Percentiles rank a stretch among this genome's conserved stretches.
These are phyloP conservation scores for Hygrophila difformis DNA, from an alignment of 257 asterid genomes.

Conservation along the genomic window DNA sequence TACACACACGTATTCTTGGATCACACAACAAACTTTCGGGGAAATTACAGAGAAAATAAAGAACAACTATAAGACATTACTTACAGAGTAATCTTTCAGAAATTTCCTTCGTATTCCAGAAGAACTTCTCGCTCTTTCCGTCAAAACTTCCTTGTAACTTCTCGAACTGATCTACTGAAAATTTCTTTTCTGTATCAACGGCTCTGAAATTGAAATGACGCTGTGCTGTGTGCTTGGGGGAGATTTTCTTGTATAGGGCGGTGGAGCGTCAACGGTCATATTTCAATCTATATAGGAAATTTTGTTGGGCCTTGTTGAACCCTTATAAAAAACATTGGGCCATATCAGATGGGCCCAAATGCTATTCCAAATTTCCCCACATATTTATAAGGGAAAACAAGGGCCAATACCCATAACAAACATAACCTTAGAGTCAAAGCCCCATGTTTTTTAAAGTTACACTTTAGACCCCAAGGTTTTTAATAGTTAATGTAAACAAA, in stretches of 20 bases:
- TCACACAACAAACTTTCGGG: neutral
- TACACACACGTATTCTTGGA: neutral
- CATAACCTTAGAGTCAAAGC: too few species aligned
- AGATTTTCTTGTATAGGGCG: constrained; percentile 6
- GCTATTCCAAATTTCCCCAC: too few species aligned
- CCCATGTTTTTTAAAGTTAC: too few species aligned
- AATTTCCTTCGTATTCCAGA: constrained; percentile 4
- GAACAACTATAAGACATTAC: constrained; percentile 9
- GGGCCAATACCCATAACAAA: too few species aligned
- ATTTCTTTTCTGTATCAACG: constrained; percentile 11
- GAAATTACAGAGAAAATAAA: constrained; percentile 9
- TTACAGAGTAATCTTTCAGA: constrained; percentile 3
- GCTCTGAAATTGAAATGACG: constrained; percentile 10
- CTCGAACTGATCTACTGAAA: neutral
- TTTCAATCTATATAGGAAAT: constrained; percentile 7
- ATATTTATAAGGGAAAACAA: too few species aligned
- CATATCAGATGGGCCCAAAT: too few species aligned
- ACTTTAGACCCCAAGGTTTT: too few species aligned
- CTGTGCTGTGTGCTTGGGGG: too few species aligned
- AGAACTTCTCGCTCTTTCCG: too few species aligned
- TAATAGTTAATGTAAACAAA: too few species aligned
- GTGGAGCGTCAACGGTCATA: constrained; percentile 40
- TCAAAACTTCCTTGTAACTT: neutral
- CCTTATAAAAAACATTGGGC: too few species aligned
- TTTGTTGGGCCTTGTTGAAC: too few species aligned